phyloP scores from a whole-genome alignment of 495 filamentous ascomycete genomes.

The Tuber indicum region DNA sequence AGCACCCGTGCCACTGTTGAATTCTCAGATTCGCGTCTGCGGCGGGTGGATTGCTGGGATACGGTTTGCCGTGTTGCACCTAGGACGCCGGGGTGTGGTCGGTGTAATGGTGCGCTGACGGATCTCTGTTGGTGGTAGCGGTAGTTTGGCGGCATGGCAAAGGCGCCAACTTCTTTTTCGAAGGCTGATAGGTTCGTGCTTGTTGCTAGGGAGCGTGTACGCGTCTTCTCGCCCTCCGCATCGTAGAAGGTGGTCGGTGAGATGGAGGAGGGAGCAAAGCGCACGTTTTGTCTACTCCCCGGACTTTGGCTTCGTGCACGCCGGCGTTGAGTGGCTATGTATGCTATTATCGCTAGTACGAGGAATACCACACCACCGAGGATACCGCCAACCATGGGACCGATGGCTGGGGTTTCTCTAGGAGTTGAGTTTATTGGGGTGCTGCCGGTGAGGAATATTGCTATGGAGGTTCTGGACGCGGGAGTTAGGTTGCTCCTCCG shows the following conservation, averaged over 20 bases:
- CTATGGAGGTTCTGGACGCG: slow-evolving; percentile 28
- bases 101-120: background rate
- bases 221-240: slow-evolving; percentile 11
- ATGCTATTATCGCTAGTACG: slow-evolving; percentile 9
- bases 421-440: background rate
- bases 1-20: slow-evolving; percentile 35
- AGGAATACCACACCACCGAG: slow-evolving; percentile 32
- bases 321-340: slow-evolving; percentile 15
- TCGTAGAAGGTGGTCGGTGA: slow-evolving; percentile 15
- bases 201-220: background rate
- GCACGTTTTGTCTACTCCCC: slow-evolving; percentile 19
- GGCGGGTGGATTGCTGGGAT: slow-evolving; percentile 5
- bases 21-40: slow-evolving; percentile 23
- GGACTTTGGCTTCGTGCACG: slow-evolving; percentile 12
- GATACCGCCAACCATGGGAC: slow-evolving; percentile 39
- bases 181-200: slow-evolving; percentile 11
- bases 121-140: background rate
- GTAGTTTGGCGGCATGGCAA: background rate
- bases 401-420: slow-evolving; percentile 16
- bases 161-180: slow-evolving; percentile 8
- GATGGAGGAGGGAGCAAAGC: slow-evolving; percentile 16
- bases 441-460: slow-evolving; percentile 24
- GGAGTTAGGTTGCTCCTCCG: slow-evolving; percentile 24
- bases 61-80: slow-evolving; percentile 7
- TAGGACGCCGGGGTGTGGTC: background rate